These are phyloP conservation scores for Monosporascus sp. DNA, from an alignment of 2,329 filamentous ascomycete species.

Conservation along the genomic window DNA sequence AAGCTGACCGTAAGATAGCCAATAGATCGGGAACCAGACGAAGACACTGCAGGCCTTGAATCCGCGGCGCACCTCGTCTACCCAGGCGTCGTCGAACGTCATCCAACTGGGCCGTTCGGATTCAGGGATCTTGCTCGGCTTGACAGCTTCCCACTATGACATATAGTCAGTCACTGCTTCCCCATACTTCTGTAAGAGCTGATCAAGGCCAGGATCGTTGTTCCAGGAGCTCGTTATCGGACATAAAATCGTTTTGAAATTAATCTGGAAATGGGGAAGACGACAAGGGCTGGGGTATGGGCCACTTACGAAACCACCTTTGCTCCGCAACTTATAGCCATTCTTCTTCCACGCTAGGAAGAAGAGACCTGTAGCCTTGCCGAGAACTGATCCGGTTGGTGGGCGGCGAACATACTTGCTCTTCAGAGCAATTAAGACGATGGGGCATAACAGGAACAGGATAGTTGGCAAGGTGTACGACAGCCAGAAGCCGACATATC, in stretches of 20 bases:
- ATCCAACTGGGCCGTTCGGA: conserved; percentile 62
- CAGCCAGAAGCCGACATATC: conserved; percentile 72
- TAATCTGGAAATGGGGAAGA: no score
- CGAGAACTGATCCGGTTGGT: conserved; percentile 64
- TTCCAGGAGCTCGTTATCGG: no score
- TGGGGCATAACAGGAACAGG: conserved; percentile 57
- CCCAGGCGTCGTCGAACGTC: conserved; percentile 79
- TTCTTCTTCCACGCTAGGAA: conserved; percentile 51
- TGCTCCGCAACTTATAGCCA: background rate
- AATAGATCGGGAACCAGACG: conserved; percentile 62
- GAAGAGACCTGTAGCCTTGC: conserved; percentile 60
- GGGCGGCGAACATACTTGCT: conserved; percentile 56
- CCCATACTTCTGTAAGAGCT: no score
- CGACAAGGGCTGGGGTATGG: no score
- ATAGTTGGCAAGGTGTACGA: conserved; percentile 62
- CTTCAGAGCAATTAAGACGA: conserved; percentile 56
- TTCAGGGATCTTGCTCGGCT: conserved; percentile 57
- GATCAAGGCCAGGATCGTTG: no score
- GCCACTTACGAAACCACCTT: background rate
- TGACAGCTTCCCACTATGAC: conserved; percentile 33
- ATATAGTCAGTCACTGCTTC: background rate
- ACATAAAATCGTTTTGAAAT: no score
- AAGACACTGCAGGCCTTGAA: conserved; percentile 67
- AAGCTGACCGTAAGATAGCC: conserved; percentile 55
- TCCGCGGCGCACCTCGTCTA: conserved; percentile 70